phyloP scores from a whole-genome alignment of 139 green algal species.

The Coelastrella sp. region DNA sequence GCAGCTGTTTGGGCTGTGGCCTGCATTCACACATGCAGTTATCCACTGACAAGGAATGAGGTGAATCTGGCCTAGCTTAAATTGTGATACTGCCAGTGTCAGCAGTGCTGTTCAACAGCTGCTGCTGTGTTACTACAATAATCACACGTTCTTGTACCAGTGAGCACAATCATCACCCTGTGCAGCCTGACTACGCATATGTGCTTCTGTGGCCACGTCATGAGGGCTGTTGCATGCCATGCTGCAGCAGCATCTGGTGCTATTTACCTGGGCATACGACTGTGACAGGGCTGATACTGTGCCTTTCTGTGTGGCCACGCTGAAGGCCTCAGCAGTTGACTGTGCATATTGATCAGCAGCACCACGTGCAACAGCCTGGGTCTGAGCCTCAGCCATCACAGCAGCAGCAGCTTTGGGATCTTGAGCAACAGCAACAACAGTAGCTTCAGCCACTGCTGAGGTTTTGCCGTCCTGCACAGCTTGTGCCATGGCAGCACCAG shows the following conservation, averaged over 20 bases:
- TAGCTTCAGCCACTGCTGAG: conserved; percentile 17
- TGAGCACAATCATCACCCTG: too few relatives aligned
- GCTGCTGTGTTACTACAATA: too few relatives aligned
- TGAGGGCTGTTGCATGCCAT: not conserved
- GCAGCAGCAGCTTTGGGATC: not conserved
- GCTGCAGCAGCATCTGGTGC: not conserved
- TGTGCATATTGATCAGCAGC: not conserved
- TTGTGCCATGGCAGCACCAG: not conserved
- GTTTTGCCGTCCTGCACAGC: not conserved
- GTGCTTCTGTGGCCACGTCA: too few relatives aligned
- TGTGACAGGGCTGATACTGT: not conserved
- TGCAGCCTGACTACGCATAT: too few relatives aligned
- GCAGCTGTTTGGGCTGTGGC: conserved; percentile 23
- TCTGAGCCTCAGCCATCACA: conserved; percentile 27
- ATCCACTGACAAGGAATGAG: too few relatives aligned
- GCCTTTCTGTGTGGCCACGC: not conserved
- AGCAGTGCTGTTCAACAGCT: too few relatives aligned
- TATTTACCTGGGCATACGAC: conserved; percentile 25
- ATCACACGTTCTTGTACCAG: too few relatives aligned
- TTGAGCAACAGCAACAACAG: conserved; percentile 11
- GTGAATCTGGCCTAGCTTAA: too few relatives aligned
- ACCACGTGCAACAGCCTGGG: conserved; percentile 9
- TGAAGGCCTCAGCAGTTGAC: conserved; percentile 29
- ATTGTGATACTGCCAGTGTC: too few relatives aligned
- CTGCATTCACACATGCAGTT: not conserved